Conservation (phyloP, 2,329 filamentous ascomycete species). For the Onygenales sp. region DNA sequence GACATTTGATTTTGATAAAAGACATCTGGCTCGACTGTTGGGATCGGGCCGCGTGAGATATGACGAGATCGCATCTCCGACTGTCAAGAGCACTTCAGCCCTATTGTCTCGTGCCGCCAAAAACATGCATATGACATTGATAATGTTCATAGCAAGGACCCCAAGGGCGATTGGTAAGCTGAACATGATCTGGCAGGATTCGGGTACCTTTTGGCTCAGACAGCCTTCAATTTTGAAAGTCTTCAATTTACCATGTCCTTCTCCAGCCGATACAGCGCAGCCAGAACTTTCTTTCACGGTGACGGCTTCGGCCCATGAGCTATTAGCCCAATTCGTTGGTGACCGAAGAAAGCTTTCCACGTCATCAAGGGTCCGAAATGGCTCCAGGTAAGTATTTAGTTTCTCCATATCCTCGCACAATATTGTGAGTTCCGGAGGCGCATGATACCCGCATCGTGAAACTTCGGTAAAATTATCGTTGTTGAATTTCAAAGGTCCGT, state of each 20-base stretch:
- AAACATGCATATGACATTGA: conserved; percentile 4
- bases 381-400: background rate
- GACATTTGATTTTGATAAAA: conserved; percentile 12
- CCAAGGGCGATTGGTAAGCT: conserved; percentile 10
- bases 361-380: background rate
- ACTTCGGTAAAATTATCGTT: background rate
- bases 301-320: background rate
- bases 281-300: background rate
- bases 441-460: background rate
- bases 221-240: background rate
- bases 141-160: conserved; percentile 9
- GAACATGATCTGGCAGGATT: conserved; percentile 14
- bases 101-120: background rate
- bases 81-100: background rate
- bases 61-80: conserved; percentile 28
- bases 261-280: background rate
- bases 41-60: conserved; percentile 25
- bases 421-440: background rate
- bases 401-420: background rate
- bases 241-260: background rate
- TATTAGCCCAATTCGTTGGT: background rate
- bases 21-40: conserved; percentile 16
- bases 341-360: background rate
- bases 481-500: background rate
- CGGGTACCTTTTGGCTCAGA: conserved; percentile 9